These are phyloP conservation scores for Rhododendron simsii DNA, from an alignment of 148 eudicot genomes.

Conservation along the genomic window DNA sequence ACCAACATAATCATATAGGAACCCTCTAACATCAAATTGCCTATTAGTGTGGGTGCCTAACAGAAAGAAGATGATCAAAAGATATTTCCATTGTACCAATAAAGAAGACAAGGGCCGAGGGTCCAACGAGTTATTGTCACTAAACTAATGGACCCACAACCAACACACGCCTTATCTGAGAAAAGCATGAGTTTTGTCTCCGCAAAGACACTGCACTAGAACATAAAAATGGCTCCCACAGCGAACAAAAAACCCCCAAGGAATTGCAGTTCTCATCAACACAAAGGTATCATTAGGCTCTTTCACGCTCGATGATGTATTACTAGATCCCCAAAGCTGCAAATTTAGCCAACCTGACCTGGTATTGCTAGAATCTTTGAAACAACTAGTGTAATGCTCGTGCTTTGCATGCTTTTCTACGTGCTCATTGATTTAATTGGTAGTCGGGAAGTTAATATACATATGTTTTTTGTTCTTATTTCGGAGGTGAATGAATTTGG, in stretches of 20 bases:
- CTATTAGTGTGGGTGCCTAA: not conserved
- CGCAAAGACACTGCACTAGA: no score
- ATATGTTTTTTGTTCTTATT: no score
- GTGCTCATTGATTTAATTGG: no score
- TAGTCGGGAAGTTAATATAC: no score
- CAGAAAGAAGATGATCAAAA: not conserved
- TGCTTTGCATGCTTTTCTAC: no score
- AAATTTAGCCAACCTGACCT: not conserved
- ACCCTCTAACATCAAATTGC: not conserved
- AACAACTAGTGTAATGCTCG: not conserved
- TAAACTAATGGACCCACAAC: not conserved
- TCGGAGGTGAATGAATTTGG: no score
- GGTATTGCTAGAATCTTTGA: not conserved
- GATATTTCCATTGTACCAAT: not conserved
- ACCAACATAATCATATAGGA: not conserved
- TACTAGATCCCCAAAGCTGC: not conserved
- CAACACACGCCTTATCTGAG: not conserved
- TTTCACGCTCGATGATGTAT: not conserved
- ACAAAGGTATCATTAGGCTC: not conserved
- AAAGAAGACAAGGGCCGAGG: not conserved
- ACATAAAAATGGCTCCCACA: no score
- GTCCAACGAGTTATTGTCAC: not conserved
- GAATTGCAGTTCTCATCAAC: no score
- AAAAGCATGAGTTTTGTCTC: not conserved
- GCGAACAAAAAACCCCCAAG: no score